Evolutionary conservation across 495 filamentous ascomycete species (phyloP).

Genomic region (Aspergillus olivimuriae): DNA sequence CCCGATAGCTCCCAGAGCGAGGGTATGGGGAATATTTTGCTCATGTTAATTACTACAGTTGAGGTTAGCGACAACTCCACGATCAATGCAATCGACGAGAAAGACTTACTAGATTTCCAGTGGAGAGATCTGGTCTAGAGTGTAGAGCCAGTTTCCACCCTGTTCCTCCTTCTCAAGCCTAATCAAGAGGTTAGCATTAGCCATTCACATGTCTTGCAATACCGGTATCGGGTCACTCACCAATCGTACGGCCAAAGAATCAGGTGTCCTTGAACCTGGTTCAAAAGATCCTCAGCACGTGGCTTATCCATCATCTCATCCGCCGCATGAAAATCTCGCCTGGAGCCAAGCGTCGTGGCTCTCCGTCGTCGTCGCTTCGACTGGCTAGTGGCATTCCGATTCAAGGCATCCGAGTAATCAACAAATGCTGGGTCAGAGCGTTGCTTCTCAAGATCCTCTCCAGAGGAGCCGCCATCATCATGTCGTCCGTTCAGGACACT

Average conservation of each 20-base stretch:
- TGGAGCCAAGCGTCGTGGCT: conserved; percentile 69
- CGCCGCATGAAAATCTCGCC: conserved; percentile 59
- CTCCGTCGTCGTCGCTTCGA: conserved; percentile 56
- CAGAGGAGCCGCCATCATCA: conserved; percentile 18
- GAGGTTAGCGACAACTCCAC: conserved; percentile 7
- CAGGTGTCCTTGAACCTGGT: conserved; percentile 78
- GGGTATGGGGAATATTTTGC: no score
- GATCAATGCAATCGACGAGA: neutral
- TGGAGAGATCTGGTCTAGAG: conserved; percentile 90
- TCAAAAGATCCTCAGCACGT: conserved; percentile 74
- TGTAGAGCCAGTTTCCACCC: conserved; percentile 94
- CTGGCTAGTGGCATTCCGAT: conserved; percentile 36
- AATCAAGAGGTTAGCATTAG: neutral
- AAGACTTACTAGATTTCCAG: conserved; percentile 91
- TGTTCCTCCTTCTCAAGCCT: conserved; percentile 81
- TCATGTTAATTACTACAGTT: conserved; percentile 20
- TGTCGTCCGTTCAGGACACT: conserved; percentile 13
- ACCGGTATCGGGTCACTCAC: conserved; percentile 31
- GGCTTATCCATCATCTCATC: conserved; percentile 67
- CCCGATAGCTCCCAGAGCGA: no score
- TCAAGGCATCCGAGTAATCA: conserved; percentile 45
- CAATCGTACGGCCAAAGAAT: conserved; percentile 95
- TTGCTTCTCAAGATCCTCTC: conserved; percentile 29
- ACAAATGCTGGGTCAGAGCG: conserved; percentile 30
- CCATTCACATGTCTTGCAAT: no score